phyloP scores from a whole-genome alignment of 805 yeast genomes.

The Limtongozyma cylindracea region DNA sequence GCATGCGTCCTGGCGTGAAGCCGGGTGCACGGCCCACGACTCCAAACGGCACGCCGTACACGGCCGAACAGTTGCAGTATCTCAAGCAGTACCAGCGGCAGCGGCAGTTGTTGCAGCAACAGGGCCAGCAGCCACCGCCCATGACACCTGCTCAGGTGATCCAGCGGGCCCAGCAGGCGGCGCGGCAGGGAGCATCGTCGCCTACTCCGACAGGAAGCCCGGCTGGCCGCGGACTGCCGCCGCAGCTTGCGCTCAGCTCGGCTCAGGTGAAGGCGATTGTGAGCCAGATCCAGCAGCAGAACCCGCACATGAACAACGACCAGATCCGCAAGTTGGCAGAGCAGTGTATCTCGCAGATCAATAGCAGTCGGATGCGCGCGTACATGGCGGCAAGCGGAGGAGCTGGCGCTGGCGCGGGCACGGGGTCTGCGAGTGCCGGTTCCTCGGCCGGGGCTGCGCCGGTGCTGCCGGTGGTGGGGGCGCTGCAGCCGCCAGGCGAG shows the following conservation, averaged over 20 bases:
- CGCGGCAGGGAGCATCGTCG: slow-evolving; percentile 1
- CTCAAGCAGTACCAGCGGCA: slow-evolving; percentile 25
- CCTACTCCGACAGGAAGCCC: neutral
- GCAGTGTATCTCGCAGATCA: no score
- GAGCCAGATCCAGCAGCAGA: slow-evolving; percentile 35
- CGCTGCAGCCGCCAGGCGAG: no score
- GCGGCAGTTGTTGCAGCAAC: slow-evolving; percentile 19
- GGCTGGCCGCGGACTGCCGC: slow-evolving; percentile 2
- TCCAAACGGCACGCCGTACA: slow-evolving; percentile 30
- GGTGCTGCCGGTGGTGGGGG: no score
- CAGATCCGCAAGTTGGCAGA: slow-evolving; percentile 46
- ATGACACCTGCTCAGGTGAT: neutral
- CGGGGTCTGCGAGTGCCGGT: no score
- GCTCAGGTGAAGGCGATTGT: slow-evolving; percentile 43
- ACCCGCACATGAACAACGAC: slow-evolving; percentile 34
- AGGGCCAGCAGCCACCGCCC: slow-evolving; percentile 6
- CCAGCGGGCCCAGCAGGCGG: neutral
- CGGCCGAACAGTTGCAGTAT: slow-evolving; percentile 35
- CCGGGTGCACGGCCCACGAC: slow-evolving; percentile 12
- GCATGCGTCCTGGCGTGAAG: no score
- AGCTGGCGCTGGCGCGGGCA: no score
- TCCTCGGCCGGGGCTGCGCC: no score
- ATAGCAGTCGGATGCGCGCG: no score
- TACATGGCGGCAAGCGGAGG: no score
- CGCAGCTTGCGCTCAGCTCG: slow-evolving; percentile 21